Conservation (phyloP, 352 stramenopile species). For the Bremia lactucae region DNA sequence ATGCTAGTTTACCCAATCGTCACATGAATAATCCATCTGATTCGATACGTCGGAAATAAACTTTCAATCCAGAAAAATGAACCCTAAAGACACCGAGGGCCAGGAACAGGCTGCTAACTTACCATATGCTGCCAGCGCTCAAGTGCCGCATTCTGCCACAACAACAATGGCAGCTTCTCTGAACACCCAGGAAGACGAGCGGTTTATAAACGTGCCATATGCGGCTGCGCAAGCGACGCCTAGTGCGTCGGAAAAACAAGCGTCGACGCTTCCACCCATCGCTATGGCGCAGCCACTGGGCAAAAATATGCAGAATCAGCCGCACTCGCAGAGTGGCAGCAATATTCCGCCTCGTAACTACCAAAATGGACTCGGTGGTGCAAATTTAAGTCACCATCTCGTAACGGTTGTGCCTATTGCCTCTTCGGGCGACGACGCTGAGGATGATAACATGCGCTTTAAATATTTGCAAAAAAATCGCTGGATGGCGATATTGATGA, state of each 20-base stretch:
- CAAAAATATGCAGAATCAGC: conserved; percentile 24
- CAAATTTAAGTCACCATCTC: conserved; percentile 18
- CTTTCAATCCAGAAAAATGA: neutral
- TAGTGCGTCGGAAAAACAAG: conserved; percentile 16
- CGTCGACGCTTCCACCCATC: conserved; percentile 29
- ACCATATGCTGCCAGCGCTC: neutral
- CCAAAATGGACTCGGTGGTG: conserved; percentile 3
- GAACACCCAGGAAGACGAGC: conserved; percentile 10
- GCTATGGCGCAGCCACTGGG: conserved; percentile 29
- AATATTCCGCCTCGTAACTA: conserved; percentile 22
- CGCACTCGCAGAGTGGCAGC: conserved; percentile 24
- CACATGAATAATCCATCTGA: too few relatives aligned
- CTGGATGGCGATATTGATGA: conserved; percentile 47
- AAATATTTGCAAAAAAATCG: conserved; percentile 50
- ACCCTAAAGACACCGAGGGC: neutral
- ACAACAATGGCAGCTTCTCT: neutral
- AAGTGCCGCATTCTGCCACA: neutral
- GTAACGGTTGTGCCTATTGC: conserved; percentile 23
- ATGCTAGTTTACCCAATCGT: too few relatives aligned
- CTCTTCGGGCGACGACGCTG: conserved; percentile 11
- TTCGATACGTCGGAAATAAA: too few relatives aligned
- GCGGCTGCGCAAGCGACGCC: conserved; percentile 25
- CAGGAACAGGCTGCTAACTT: neutral
- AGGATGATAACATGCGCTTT: conserved; percentile 35
- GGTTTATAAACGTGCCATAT: conserved; percentile 24